Base-by-base conservation (phyloP, 129 eudicot genomes). In the Flaveria trinervia region DNA sequence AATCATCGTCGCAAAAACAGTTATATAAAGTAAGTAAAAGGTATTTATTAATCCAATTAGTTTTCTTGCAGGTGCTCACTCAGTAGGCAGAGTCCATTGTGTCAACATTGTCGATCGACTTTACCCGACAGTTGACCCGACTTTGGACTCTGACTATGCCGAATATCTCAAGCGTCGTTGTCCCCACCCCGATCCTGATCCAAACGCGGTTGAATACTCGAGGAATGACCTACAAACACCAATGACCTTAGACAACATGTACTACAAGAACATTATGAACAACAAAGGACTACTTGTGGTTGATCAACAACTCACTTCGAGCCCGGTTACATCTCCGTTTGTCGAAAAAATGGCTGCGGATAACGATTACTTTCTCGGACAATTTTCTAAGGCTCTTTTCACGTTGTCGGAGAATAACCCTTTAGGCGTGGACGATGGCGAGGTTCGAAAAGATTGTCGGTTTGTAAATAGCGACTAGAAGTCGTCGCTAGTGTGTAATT, bases 361-460 rank as follows among this genome's bases (percentile, higher is more conserved):
- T 74, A 90, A 92, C 23, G 79, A 44, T 18, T 92, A 90, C 68
- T 92, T 92, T 44, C 94, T 48, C 46, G 78, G 83, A 3, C 94
- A 88, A 4, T 90, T 92, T 56, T 25, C 92, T 11, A 84, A 86
- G 65, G 98, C 96, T 16, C 64, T 92, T 30, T 68, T 88, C 20
- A 77, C 77, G 26, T 82, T 92, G 60, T 92, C 98, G 0, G 98
- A 92, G 82, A 92, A 92, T 77, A 92, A 92, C 83, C 96, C 98
- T 13, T 65, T 90, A 20, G 48, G 77, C 7, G 88, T 70, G 17
- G 85, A 81, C 20, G 74, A 88, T 28, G 98, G 98, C 1, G 98
- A 92, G 81, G 79, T 92, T 8, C 85, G 98, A 81, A 90, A 30
- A 77, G 98, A 90, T 14, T 92, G 98, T 71, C 92, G 96, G 3